phyloP scores from a whole-genome alignment of 1,284 basidiomycete species.

The Wallemia hederae region DNA sequence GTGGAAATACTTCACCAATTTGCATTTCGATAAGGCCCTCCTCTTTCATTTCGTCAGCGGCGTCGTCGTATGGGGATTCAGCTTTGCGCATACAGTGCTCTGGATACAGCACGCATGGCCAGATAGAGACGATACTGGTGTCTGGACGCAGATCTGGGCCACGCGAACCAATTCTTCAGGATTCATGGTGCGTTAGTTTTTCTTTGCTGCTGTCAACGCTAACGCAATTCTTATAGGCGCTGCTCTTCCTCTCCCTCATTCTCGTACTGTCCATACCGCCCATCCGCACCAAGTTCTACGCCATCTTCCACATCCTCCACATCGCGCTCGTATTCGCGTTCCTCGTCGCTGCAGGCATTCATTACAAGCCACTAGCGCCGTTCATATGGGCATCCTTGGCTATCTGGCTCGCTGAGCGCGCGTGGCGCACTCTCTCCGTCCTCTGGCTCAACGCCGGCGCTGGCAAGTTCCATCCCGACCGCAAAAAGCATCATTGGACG shows the following conservation, averaged over 20 bases:
- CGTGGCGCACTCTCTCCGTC: background rate
- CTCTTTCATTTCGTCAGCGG: background rate
- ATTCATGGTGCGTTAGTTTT: background rate
- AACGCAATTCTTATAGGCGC: background rate
- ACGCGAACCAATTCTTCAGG: background rate
- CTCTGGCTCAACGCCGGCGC: background rate
- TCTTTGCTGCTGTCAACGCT: background rate
- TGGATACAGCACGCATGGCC: background rate
- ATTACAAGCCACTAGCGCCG: background rate
- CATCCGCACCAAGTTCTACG: background rate
- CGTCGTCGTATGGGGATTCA: background rate
- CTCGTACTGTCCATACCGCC: background rate
- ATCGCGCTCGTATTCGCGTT: background rate
- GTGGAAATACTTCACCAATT: background rate
- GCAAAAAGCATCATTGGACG: background rate
- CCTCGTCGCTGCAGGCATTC: background rate
- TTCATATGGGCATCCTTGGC: background rate
- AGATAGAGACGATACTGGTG: background rate
- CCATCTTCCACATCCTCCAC: background rate
- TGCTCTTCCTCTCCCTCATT: background rate
- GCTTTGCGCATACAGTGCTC: background rate
- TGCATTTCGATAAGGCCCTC: background rate
- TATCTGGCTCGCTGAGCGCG: background rate
- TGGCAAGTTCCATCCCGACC: background rate
- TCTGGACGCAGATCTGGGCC: background rate